Base-by-base conservation (phyloP, 1,284 basidiomycete genomes). In the Leccinum ponderosum region DNA sequence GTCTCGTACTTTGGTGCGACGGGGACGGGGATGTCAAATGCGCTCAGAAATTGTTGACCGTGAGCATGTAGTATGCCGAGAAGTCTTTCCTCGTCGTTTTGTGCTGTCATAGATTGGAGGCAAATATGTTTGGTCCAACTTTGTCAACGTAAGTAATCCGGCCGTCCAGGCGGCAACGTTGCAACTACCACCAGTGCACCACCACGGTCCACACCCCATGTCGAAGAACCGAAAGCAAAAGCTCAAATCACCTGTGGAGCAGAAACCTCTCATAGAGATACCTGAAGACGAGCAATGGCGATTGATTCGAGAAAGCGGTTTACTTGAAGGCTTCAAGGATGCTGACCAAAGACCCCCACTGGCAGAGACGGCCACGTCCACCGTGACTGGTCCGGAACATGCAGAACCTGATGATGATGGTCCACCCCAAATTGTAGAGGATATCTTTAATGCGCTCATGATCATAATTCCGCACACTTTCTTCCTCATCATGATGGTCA, bases 211-310 rank as follows among this genome's bases (percentile, higher is more conserved):
- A 44, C 17, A 20, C 9, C 58, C 56, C 59, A 73, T 83, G 81
- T 73, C 75, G 17, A 81, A 69, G 62, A 78, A 74, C 55, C 77
- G 77, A 56, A 80, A 79, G 63, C 53, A 60, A 61, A 59, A 62
- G 66, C 59, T 60, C 51, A 68, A 63, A 57, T 57, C 65, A 44
- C 42, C 63, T 22, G 25, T 69, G 51, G 56, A 55, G 60, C 61
- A 64, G 47, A 64, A 60, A 60, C 70, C 67, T 57, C 61, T 66
- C 25, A 55, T 80, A 58, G 81, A 87, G 55, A 85, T 93, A 37
- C 72, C 89, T 3, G 85, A 90, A 69, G 84, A 87, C 2, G 91
- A 93, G 69, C 85, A 93, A 80, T 87, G 86, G 87, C 83, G 89
- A 11, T 75, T 93, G 52, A 83, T 93, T 66, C 80, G 84, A 25